Percentiles rank a stretch among this genome's conserved stretches.
Conservation (phyloP, 148 eudicot species). For the Rheum nobile region DNA sequence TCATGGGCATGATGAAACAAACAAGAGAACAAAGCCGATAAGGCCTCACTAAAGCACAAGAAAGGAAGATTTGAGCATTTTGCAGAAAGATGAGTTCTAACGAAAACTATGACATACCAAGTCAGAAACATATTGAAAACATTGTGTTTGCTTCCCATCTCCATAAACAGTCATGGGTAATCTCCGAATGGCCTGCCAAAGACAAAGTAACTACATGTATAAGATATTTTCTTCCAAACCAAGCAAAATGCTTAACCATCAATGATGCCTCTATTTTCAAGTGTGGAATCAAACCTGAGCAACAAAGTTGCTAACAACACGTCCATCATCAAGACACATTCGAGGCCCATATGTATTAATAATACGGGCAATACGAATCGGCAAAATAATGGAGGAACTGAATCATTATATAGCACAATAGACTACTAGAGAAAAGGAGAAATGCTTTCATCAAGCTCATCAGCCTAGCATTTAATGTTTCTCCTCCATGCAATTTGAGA, state of each 20-base stretch:
- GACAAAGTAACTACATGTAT: not conserved
- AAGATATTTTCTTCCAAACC: not conserved
- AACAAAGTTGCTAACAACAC: slow-evolving; percentile 67
- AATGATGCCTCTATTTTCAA: not conserved
- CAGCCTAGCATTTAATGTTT: not conserved
- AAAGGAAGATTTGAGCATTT: not conserved
- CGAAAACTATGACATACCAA: slow-evolving; percentile 33
- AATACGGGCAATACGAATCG: slow-evolving; percentile 53
- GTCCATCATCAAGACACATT: slow-evolving; percentile 58
- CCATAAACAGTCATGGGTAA: slow-evolving; percentile 88
- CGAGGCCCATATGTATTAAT: slow-evolving; percentile 59
- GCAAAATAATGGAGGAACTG: slow-evolving; percentile 5
- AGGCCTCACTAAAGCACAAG: not conserved
- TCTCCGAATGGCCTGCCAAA: slow-evolving; percentile 70
- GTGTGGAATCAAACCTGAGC: slow-evolving; percentile 30
- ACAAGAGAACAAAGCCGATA: not conserved
- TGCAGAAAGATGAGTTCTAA: not conserved
- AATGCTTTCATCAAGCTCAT: not conserved
- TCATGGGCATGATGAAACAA: not conserved
- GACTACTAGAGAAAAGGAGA: not conserved
- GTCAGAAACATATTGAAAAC: slow-evolving; percentile 88
- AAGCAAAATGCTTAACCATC: slow-evolving; percentile 1
- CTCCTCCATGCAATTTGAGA: not conserved
- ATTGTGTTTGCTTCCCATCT: slow-evolving; percentile 80
- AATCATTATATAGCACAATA: slow-evolving; percentile 3